Evolutionary conservation across 192 early-diverging fungal genomes (phyloP), one percentile per base, ranked within the genome.

Genomic region (Paraglomus brasilianum): DNA sequence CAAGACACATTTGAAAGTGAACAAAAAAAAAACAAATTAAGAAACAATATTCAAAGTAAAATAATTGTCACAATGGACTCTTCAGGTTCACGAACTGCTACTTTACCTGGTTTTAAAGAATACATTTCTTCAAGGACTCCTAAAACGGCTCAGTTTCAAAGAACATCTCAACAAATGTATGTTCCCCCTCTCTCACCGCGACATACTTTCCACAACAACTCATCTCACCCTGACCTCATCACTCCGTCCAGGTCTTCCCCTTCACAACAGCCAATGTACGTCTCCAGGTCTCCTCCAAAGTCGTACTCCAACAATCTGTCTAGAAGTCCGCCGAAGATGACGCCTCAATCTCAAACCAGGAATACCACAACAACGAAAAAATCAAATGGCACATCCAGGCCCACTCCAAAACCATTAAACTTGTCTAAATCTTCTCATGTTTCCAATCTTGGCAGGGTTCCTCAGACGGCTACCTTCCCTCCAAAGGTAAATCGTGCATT

Each of bases 401-500:
- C 67, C 8, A 57, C 42, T 0, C 67, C 67, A 13, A 69, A 69
- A 38, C 67, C 67, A 46, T 55, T 69, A 57, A 69, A 69, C 17
- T 69, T 69, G 14, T 56, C 67, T 57, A 69, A 69, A 8, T 66
- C 64, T 36, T 21, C 53, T 30, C 53, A 55, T 36, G 38, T 57
- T 44, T 24, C 14, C 8, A 69, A 69, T 58, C 57, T 69, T 15
- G 24, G 22, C 5, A 69, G 53, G 19, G 52, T 43, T 57, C 67
- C 67, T 24, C 67, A 69, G 47, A 69, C 67, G 17, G 67, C 67
- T n/a, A 69, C 67, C 57, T 69, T 69, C 46, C 67, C 67, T n/a
- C 67, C 51, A 46, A 69, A 69, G 9, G 53, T 69, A 6, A 69
- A 69, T 69, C 21, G 67, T 57, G 53, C 52, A 4, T 45, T 57